Evolutionary conservation across 768 basidiomycete species (phyloP), one percentile per base, ranked within the genome.

Genomic region (Panus rudis): DNA sequence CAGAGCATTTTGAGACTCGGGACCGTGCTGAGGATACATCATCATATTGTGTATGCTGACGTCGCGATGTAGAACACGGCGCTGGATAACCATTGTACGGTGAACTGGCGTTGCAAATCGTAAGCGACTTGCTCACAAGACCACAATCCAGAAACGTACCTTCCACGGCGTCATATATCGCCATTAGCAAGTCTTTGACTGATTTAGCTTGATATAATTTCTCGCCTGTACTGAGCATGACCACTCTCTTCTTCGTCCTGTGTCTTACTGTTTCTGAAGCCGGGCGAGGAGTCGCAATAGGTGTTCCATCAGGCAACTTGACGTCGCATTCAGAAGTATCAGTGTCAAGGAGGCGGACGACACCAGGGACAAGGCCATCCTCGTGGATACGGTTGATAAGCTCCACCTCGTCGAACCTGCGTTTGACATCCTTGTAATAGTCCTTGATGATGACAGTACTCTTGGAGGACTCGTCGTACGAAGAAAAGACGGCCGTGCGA

Each of bases 111-210:
- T n/a, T n/a, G n/a, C n/a, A n/a, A n/a, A n/a, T n/a, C n/a, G n/a
- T n/a, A 19, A 2, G n/a, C n/a, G n/a, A n/a, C n/a, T n/a, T n/a
- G n/a, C n/a, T n/a, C n/a, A n/a, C n/a, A n/a, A n/a, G n/a, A n/a
- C n/a, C n/a, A n/a, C n/a, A n/a, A n/a, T n/a, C n/a, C n/a, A n/a
- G 12, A 11, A 4, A 33, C 41, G 14, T 11, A 50, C 49, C 49
- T 39, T 50, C 49, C 2, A 43, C 25, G 0, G 22, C 28, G 12
- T 50, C 49, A 34, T 46, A 50, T 0, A 50, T 19, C 1, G 49
- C 49, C 45, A 47, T 46, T 22, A 50, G 32, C 7, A 50, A 14
- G 22, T 50, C 49, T 26, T 47, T 46, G n/a, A 50, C 28, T 21
- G 20, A 40, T n/a, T 41, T 30, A 7, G 49, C 45, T 0, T 11